Base-by-base conservation (phyloP, 371 early-diverging fungal species). In the Lichtheimia corymbifera region DNA sequence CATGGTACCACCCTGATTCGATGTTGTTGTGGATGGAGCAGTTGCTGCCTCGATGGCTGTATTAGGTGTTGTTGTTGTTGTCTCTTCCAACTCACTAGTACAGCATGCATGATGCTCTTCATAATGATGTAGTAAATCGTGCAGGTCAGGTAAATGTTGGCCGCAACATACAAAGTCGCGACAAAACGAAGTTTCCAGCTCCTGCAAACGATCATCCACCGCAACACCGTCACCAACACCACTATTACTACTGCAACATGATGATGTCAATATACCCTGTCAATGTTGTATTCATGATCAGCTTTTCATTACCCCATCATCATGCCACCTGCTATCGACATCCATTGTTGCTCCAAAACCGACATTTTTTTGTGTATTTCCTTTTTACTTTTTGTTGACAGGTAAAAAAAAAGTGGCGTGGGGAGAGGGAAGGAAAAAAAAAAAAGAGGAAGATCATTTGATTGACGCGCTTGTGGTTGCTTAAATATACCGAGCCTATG, bases 141-240 rank as follows among this genome's bases (percentile, higher is more conserved):
- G 96, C 61, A 97, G 78, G 73, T 91, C 89, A 30, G 75, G 79
- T 49, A 95, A 82, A 35, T 79, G 70, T 57, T 87, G 71, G 5
- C 93, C 95, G 66, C 97, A 97, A 79, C 97, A 97, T 55, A 76
- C 68, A 70, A 95, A 97, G 80, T 97, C 91, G 64, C 87, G 85
- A 81, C 95, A 96, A 76, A 91, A 96, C 55, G 84, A 77, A 59
- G 85, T 85, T 70, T 96, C 97, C 15, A 96, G 81, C 45, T 88
- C 87, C 54, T 87, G 88, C 58, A 88, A 64, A 49, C 65, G 70
- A 63, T 35, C 35, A 35, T 35, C 35, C 35, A 35, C 35, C 6
- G 35, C 35, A 35, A 35, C 35, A 35, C 35, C 6, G 6, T 35
- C 35, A 9, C 35, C 35, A 2, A 22, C 22, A 22, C 22, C 22